phyloP scores from a whole-genome alignment of 169 alveolate species.

The Eimeria sp. region DNA sequence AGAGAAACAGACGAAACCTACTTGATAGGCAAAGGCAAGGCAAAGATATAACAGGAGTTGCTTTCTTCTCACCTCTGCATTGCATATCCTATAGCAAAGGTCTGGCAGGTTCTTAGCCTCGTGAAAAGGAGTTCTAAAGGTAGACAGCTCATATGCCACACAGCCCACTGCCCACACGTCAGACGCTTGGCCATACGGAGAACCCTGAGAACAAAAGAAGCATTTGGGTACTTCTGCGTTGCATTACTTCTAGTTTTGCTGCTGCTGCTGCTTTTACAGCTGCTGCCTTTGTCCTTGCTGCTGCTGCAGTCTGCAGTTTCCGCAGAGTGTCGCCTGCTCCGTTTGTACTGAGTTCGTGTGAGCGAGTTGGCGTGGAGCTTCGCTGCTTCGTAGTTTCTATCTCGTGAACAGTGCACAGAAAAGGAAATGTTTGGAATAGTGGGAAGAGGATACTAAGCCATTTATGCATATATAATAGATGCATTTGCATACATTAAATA shows the following conservation, averaged over 20 bases:
- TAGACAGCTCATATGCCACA: constrained; percentile 90
- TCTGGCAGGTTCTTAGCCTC: constrained; percentile 91
- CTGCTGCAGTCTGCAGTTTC: neutral
- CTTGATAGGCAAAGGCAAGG: neutral
- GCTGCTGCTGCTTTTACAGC: constrained; percentile 22
- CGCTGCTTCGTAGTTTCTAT: no score
- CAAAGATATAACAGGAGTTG: neutral
- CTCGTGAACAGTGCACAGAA: no score
- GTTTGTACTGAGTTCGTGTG: neutral
- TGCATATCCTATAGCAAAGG: constrained; percentile 89
- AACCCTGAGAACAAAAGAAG: constrained; percentile 90
- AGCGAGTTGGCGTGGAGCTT: neutral
- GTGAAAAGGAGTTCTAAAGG: constrained; percentile 92
- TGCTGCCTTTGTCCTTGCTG: neutral
- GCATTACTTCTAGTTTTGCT: neutral
- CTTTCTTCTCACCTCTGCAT: constrained; percentile 86
- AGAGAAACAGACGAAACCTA: neutral
- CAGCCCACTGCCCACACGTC: constrained; percentile 99
- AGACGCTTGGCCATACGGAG: constrained; percentile 98
- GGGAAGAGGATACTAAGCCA: no score
- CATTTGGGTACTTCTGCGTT: neutral
- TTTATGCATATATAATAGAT: no score
- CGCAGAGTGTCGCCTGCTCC: neutral
- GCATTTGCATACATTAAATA: no score
- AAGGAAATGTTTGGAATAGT: no score